Conservation (phyloP, 108 stramenopile genomes). For the Craspedostauros australis region DNA sequence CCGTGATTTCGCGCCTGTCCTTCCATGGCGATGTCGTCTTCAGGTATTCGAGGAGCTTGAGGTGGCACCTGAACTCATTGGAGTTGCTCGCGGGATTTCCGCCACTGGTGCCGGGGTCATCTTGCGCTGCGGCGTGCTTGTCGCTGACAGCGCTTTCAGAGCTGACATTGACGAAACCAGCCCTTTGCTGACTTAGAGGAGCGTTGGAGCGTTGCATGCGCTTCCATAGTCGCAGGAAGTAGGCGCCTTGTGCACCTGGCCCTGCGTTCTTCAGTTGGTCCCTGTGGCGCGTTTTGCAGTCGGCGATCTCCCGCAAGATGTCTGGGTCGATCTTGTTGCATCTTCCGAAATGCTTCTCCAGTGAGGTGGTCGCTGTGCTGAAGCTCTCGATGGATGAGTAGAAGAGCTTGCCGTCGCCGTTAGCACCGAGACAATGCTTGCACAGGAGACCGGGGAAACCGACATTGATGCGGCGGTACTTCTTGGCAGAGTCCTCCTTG, state of each 20-base stretch:
- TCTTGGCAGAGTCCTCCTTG: conserved; percentile 14
- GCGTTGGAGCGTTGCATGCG: conserved; percentile 27
- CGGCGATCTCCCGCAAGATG: conserved; percentile 15
- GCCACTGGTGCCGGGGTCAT: too few relatives aligned
- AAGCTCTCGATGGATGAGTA: conserved; percentile 35
- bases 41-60: conserved; percentile 26
- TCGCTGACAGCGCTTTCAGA: not conserved
- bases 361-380: conserved; percentile 19
- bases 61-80: conserved; percentile 21
- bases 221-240: conserved; percentile 36
- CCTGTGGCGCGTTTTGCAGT: conserved; percentile 13
- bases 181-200: too few relatives aligned
- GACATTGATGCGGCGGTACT: conserved; percentile 17
- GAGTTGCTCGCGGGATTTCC: not conserved
- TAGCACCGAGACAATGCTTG: conserved; percentile 31
- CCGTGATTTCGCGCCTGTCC: conserved; percentile 7
- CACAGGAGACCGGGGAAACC: conserved; percentile 39
- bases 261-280: conserved; percentile 25
- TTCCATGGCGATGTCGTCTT: conserved; percentile 20
- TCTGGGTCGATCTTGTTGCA: conserved; percentile 19
- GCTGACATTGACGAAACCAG: too few relatives aligned
- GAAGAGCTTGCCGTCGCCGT: conserved; percentile 43
- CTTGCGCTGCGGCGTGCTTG: not conserved
- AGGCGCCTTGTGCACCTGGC: conserved; percentile 33
- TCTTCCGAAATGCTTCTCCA: conserved; percentile 36